phyloP scores from a whole-genome alignment of 768 basidiomycete genomes.

The Boletus rubropictus region DNA sequence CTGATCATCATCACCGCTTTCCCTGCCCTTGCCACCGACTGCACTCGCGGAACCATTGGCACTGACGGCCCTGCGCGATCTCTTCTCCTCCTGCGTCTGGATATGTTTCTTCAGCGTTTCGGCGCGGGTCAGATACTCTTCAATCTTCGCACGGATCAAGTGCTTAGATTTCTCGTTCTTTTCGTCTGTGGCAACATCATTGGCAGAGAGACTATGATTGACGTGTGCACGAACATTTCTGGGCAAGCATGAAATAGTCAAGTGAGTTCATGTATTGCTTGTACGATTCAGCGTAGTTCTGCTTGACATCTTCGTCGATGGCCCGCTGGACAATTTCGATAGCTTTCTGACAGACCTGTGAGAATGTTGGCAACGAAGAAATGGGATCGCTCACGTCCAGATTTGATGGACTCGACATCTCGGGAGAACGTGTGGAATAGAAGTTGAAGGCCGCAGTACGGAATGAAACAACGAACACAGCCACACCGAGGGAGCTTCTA shows the following conservation, averaged over 20 bases:
- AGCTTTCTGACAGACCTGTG: slow-evolving; percentile 48
- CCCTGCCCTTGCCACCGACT: slow-evolving; percentile 42
- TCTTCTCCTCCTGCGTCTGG: slow-evolving; percentile 51
- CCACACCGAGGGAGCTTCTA: slow-evolving; percentile 14
- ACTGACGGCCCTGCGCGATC: slow-evolving; percentile 43
- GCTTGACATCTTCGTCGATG: slow-evolving; percentile 88
- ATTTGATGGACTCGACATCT: slow-evolving; percentile 41
- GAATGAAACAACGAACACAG: slow-evolving; percentile 7
- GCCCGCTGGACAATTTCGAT: slow-evolving; percentile 90
- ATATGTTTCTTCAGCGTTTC: slow-evolving; percentile 89
- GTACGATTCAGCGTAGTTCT: slow-evolving; percentile 92
- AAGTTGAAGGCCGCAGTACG: neutral
- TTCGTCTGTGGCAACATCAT: slow-evolving; percentile 44
- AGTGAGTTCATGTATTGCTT: slow-evolving; percentile 91
- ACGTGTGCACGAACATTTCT: slow-evolving; percentile 59
- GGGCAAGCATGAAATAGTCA: slow-evolving; percentile 97
- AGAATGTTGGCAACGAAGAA: slow-evolving; percentile 2
- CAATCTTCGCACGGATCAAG: slow-evolving; percentile 82
- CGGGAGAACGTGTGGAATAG: neutral
- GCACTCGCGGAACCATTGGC: slow-evolving; percentile 42
- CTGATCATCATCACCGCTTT: slow-evolving; percentile 56
- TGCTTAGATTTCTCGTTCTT: slow-evolving; percentile 91
- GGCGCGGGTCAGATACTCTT: slow-evolving; percentile 86
- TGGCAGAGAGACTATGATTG: no score
- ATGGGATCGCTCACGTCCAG: slow-evolving; percentile 39